These are phyloP conservation scores for Oryza meridionalis DNA, from an alignment of 176 grass and related monocot species.

Conservation along the genomic window DNA sequence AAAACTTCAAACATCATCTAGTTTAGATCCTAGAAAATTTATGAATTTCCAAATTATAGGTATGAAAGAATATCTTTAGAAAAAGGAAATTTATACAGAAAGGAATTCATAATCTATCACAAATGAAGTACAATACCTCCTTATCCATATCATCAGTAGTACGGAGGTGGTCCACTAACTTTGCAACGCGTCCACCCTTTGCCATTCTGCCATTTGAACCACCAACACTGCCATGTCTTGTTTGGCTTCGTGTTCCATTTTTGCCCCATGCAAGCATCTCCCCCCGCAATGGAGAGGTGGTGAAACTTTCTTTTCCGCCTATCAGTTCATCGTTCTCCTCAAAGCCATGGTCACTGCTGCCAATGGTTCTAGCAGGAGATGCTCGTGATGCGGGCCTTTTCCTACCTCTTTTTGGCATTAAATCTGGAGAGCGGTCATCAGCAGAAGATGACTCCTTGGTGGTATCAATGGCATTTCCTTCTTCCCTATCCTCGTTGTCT, in stretches of 20 bases:
- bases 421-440: slow-evolving; percentile 66
- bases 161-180: slow-evolving; percentile 68
- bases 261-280: slow-evolving; percentile 89
- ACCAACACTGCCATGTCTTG: slow-evolving; percentile 56
- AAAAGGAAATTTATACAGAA: slow-evolving; percentile 36
- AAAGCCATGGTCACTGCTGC: slow-evolving; percentile 43
- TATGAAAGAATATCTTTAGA: background rate
- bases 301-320: slow-evolving; percentile 55
- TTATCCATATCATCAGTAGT: slow-evolving; percentile 60
- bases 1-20: slow-evolving; percentile 25
- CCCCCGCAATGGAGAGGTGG: slow-evolving; percentile 58
- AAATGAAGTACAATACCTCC: slow-evolving; percentile 51
- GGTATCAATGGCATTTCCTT: slow-evolving; percentile 60
- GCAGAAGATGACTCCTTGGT: slow-evolving; percentile 67
- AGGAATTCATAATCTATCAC: background rate
- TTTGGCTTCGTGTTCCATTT: slow-evolving; percentile 86
- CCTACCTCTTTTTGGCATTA: slow-evolving; percentile 59
- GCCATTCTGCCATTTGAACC: slow-evolving; percentile 60
- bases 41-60: background rate
- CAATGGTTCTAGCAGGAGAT: slow-evolving; percentile 62
- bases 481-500: slow-evolving; percentile 67
- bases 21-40: slow-evolving; percentile 24
- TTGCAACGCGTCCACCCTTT: slow-evolving; percentile 59
- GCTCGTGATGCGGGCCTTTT: slow-evolving; percentile 45
- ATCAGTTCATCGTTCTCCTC: slow-evolving; percentile 61